Conservation (phyloP, 2,329 filamentous ascomycete genomes). For the Penicillium sclerotiorum region DNA sequence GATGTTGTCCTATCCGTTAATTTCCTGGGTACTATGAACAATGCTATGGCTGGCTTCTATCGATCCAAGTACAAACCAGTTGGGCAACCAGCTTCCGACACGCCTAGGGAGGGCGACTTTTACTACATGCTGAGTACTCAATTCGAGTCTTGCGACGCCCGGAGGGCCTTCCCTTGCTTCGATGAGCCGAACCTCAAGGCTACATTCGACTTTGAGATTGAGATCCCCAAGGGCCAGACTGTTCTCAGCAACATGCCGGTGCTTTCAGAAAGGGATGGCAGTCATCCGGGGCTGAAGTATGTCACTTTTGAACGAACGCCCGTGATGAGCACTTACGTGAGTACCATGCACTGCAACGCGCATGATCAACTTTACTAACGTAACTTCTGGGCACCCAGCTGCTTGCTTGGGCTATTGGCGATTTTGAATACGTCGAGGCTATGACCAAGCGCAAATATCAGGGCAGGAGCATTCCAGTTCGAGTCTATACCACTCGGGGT, state of each 20-base stretch:
- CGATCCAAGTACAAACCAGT: constrained; percentile 89
- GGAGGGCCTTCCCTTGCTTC: constrained; percentile 94
- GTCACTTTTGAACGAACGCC: constrained; percentile 83
- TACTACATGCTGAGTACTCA: constrained; percentile 88
- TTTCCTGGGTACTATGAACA: constrained; percentile 83
- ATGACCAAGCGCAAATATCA: constrained; percentile 89
- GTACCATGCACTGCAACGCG: constrained; percentile 16
- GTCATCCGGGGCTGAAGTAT: constrained; percentile 63
- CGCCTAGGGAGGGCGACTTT: constrained; percentile 69
- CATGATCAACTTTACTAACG: constrained; percentile 1
- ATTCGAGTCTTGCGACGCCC: constrained; percentile 94
- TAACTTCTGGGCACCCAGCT: constrained; percentile 60
- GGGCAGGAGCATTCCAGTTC: constrained; percentile 85
- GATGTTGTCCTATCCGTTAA: constrained; percentile 70
- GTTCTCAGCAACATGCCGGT: constrained; percentile 96
- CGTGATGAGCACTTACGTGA: constrained; percentile 81
- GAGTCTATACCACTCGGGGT: constrained; percentile 94
- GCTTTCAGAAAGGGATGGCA: constrained; percentile 70
- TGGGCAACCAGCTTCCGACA: constrained; percentile 70
- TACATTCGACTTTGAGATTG: constrained; percentile 90
- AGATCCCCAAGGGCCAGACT: constrained; percentile 83
- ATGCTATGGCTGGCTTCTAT: constrained; percentile 91
- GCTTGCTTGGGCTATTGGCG: constrained; percentile 89
- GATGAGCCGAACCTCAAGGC: constrained; percentile 98
- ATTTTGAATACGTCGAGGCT: constrained; percentile 95